Conservation (phyloP, 2,329 filamentous ascomycete genomes). For the Penicillium occitanis region DNA sequence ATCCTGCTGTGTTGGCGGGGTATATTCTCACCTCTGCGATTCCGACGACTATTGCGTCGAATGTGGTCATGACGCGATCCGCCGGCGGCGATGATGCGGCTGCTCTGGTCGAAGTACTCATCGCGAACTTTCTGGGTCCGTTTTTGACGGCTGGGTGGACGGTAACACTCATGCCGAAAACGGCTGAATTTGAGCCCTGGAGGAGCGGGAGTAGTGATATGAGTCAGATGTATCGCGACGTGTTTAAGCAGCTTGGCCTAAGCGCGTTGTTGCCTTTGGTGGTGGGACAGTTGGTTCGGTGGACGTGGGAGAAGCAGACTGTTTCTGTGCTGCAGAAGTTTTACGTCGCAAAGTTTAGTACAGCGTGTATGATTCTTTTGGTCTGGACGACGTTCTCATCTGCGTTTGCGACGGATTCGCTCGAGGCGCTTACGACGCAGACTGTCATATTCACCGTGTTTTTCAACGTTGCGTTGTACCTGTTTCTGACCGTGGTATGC, state of each 20-base stretch:
- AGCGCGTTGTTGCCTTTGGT: conserved; percentile 65
- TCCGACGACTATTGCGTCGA: conserved; percentile 70
- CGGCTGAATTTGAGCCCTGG: conserved; percentile 36
- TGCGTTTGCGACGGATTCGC: conserved; percentile 62
- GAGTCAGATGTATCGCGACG: conserved; percentile 62
- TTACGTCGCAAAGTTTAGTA: conserved; percentile 50
- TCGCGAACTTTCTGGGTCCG: conserved; percentile 68
- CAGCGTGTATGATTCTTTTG: conserved; percentile 50
- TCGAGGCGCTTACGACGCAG: conserved; percentile 57
- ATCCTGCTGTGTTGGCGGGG: conserved; percentile 65
- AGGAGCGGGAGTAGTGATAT: conserved; percentile 52
- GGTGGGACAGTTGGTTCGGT: conserved; percentile 61
- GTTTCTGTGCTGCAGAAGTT: conserved; percentile 51
- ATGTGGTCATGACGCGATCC: conserved; percentile 70
- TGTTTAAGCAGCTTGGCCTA: conserved; percentile 67
- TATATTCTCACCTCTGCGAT: conserved; percentile 67
- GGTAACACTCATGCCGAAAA: conserved; percentile 54
- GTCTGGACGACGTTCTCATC: conserved; percentile 51
- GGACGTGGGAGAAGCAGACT: conserved; percentile 51
- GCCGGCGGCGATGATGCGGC: conserved; percentile 67
- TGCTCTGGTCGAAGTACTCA: conserved; percentile 65
- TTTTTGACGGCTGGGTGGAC: conserved; percentile 67
- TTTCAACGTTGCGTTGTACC: conserved; percentile 66
- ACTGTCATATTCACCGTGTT: conserved; percentile 68
- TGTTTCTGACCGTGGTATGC: conserved; percentile 59